Base-by-base conservation (phyloP, 306 rosid genomes). In the Quillaja saponaria region DNA sequence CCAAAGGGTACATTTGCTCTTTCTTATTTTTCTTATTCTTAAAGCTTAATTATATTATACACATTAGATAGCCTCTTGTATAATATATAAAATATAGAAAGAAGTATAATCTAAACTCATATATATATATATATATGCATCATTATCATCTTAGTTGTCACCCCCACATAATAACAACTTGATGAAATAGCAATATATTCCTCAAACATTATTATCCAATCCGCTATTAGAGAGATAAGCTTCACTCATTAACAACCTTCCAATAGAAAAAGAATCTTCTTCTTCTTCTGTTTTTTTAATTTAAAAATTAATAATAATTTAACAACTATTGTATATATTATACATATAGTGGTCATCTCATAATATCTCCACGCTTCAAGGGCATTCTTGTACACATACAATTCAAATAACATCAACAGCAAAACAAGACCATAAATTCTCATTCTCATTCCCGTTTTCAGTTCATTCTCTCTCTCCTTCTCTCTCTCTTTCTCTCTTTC, bases 191-290 rank as follows among this genome's bases (percentile, higher is more conserved):
- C 41, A 12, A 71, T 57, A 49, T 67, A 28, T 3, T 13, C 72
- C 41, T 33, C 18, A 15, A 25, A 53, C 51, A 58, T 57, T 58
- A 25, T n/a, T 20, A 39, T 68, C 51, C 71, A 75, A 49, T 58
- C 35, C 34, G 58, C 49, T 50, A 59, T 53, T 59, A n/a, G n/a
- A n/a, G n/a, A 1, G 62, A 69, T 55, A 58, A 42, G 10, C 3
- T 38, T 14, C 17, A 34, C 20, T 56, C 16, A n/a, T 3, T 45
- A 57, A 34, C 72, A 46, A 51, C 67, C 61, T 34, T 61, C 61
- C 63, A 58, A 68, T 40, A 39, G 63, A 67, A 63, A 65, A 68
- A 78, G 47, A 69, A 65, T 74, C 54, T 49, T 68, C 28, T 41
- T 44, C 0, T 25, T 25, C 28, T 41, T 44, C 0, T 25, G 2